These are phyloP conservation scores for Fusarium clavum DNA, from an alignment of 2,329 filamentous ascomycete species.

Conservation along the genomic window DNA sequence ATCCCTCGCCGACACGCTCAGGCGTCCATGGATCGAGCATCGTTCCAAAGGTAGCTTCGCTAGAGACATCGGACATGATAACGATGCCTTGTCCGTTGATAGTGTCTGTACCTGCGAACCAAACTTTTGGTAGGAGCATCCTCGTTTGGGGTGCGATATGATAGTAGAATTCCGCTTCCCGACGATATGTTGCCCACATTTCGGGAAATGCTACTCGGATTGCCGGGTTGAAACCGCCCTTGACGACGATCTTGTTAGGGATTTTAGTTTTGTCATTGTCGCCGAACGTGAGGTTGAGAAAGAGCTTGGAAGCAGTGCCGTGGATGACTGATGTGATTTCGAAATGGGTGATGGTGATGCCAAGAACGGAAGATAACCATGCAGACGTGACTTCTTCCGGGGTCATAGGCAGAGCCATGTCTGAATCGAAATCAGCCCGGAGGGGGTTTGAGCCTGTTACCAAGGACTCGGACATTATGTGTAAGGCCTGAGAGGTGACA, in stretches of 20 bases:
- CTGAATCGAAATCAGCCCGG: not conserved
- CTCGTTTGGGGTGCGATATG: not conserved
- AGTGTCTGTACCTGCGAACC: not conserved
- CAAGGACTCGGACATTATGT: not conserved
- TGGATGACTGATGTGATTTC: not conserved
- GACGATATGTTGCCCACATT: conserved; percentile 1
- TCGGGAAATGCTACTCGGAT: not conserved
- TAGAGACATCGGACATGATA: not conserved
- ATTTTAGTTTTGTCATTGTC: not conserved
- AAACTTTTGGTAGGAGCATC: not conserved
- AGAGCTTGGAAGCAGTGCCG: conserved; percentile 9
- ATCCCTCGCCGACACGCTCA: not conserved
- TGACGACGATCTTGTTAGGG: not conserved
- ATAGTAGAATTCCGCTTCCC: not conserved
- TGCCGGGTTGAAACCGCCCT: not conserved
- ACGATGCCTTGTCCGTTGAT: conserved; percentile 1
- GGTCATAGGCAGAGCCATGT: not conserved
- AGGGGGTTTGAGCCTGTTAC: not conserved
- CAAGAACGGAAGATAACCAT: conserved; percentile 4
- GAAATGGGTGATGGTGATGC: not conserved
- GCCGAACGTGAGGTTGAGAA: not conserved
- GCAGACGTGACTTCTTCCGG: not conserved
- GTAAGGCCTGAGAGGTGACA: not conserved
- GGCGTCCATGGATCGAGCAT: not conserved
- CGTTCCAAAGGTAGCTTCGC: not conserved